Percentiles rank a stretch among this genome's conserved stretches.
Evolutionary conservation across 2,329 filamentous ascomycete genomes (phyloP).

Genomic region (Apiospora marii): DNA sequence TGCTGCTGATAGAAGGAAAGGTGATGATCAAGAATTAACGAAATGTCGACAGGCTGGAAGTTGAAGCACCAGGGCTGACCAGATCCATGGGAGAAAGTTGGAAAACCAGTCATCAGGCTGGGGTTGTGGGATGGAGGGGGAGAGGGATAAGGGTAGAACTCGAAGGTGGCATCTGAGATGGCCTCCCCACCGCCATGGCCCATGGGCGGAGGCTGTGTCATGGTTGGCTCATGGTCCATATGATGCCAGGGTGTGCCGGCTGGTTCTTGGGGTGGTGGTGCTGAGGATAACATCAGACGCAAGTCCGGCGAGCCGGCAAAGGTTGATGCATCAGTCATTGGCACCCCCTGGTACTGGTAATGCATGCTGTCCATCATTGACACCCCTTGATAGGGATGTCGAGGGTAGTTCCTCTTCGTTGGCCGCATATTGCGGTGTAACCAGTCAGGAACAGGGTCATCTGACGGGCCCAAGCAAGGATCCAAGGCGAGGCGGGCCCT

Average conservation of each 20-base stretch:
- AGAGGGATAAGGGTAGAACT: constrained; percentile 4
- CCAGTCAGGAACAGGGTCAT: constrained; percentile 2
- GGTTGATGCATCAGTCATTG: background rate
- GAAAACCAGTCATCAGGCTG: background rate
- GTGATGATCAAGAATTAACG: background rate
- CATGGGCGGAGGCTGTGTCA: background rate
- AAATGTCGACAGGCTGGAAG: background rate
- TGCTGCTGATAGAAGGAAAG: background rate
- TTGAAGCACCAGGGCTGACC: background rate
- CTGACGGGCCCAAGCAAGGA: constrained; percentile 11
- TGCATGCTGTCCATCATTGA: background rate
- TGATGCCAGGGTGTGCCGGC: background rate
- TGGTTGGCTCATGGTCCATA: background rate
- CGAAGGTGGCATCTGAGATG: background rate
- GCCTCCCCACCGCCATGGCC: background rate
- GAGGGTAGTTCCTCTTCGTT: background rate
- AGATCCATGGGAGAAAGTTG: constrained; percentile 10
- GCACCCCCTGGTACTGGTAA: background rate
- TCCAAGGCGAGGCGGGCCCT: background rate
- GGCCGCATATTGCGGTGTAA: constrained; percentile 11
- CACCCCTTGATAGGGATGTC: background rate
- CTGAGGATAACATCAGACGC: background rate
- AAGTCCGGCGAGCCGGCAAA: constrained; percentile 3
- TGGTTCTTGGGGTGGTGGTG: background rate
- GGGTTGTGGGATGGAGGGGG: background rate